Percentiles rank a stretch among this genome's conserved stretches.
These are phyloP conservation scores for Trichoderma hamatum DNA, from an alignment of 2,329 filamentous ascomycete genomes.

Conservation along the genomic window DNA sequence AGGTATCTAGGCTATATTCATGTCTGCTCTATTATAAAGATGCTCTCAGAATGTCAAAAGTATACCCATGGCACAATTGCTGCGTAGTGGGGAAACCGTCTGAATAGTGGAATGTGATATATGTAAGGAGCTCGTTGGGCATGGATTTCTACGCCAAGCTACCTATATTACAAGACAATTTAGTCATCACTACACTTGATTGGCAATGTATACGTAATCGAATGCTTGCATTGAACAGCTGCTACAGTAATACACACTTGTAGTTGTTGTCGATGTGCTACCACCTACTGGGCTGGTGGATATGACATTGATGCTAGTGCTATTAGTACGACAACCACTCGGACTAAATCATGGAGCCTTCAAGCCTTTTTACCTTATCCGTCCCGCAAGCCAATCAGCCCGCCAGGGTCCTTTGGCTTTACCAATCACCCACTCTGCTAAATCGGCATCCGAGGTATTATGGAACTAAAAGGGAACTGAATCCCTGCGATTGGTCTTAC, in stretches of 20 bases:
- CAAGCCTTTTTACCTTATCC: constrained; percentile 19
- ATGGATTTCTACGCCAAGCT: background rate
- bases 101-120: background rate
- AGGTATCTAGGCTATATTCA: background rate
- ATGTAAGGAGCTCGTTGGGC: background rate
- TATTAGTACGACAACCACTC: background rate
- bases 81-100: background rate
- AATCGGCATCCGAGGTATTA: constrained; percentile 16
- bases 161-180: fast-evolving
- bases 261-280: background rate
- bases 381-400: constrained; percentile 12
- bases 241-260: background rate
- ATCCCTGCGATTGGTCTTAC: constrained; percentile 20
- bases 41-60: background rate
- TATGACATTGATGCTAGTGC: background rate
- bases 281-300: background rate
- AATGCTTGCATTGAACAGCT: background rate
- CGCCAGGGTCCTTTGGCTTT: constrained; percentile 3
- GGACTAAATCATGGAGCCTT: constrained; percentile 13
- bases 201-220: background rate
- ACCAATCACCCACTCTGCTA: constrained; percentile 13
- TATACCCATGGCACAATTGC: background rate
- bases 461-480: constrained; percentile 1
- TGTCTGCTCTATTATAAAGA: background rate
- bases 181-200: background rate